Evolutionary conservation across 192 early-diverging fungal species (phyloP).

Genomic region (Backusella westeae): DNA sequence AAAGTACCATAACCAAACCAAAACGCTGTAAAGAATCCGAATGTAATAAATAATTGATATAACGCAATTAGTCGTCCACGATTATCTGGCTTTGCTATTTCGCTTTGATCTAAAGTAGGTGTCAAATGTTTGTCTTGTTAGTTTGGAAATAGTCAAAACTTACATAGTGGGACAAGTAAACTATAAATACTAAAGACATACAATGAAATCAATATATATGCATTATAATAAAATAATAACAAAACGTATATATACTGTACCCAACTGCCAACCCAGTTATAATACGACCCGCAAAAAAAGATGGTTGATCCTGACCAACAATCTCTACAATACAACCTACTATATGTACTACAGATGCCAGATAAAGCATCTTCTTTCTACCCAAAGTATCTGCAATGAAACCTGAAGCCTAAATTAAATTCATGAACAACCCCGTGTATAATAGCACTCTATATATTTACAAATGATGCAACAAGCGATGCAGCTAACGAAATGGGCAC

Average conservation of each 20-base stretch:
- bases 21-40: constrained; percentile 60
- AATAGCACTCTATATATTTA: constrained; percentile 8
- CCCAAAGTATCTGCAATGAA: constrained; percentile 51
- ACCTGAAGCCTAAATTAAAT: constrained; percentile 58
- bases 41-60: constrained; percentile 88
- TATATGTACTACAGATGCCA: constrained; percentile 47
- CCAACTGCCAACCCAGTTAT: constrained; percentile 49
- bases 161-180: constrained; percentile 54
- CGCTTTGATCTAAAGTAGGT: constrained; percentile 17
- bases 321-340: constrained; percentile 49
- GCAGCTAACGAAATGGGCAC: constrained; percentile 9
- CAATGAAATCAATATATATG: too few relatives aligned
- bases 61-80: constrained; percentile 81
- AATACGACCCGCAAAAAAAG: constrained; percentile 49
- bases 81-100: constrained; percentile 44
- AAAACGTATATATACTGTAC: constrained; percentile 27
- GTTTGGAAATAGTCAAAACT: background rate
- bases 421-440: constrained; percentile 33
- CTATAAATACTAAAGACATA: constrained; percentile 13
- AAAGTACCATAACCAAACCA: constrained; percentile 23
- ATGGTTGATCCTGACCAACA: constrained; percentile 31
- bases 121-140: background rate
- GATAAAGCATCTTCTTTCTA: constrained; percentile 41
- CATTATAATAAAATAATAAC: too few relatives aligned
- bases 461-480: background rate